Conservation (phyloP, 2,329 filamentous ascomycete genomes). For the Xylaria sp. region DNA sequence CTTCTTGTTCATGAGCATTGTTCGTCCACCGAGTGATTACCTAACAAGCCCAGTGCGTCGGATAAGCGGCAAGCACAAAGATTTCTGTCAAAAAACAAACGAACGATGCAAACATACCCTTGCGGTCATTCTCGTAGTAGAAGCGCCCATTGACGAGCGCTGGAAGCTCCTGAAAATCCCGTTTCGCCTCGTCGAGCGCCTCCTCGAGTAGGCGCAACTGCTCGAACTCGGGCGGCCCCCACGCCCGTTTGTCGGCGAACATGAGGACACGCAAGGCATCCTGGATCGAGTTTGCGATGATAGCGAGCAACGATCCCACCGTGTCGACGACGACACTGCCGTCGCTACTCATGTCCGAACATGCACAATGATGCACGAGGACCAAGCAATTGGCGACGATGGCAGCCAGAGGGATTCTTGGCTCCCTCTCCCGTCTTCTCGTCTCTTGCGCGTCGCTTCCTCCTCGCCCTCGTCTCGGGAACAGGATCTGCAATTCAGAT, state of each 20-base stretch:
- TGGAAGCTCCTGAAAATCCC: constrained; percentile 68
- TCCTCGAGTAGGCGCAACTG: constrained; percentile 65
- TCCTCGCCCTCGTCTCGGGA: constrained; percentile 17
- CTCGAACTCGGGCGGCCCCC: constrained; percentile 69
- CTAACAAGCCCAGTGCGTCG: background rate
- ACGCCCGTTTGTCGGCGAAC: constrained; percentile 67
- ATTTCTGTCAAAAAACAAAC: background rate
- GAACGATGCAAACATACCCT: constrained; percentile 54
- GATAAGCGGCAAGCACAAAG: constrained; percentile 3
- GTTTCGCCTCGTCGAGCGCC: constrained; percentile 67
- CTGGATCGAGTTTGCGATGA: constrained; percentile 64
- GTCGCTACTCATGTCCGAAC: constrained; percentile 51
- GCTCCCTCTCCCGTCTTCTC: background rate
- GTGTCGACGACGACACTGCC: constrained; percentile 53
- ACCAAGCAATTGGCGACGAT: constrained; percentile 20
- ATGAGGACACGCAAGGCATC: constrained; percentile 64
- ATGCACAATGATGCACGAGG: constrained; percentile 27
- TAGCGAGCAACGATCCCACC: constrained; percentile 67
- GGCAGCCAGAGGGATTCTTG: constrained; percentile 11
- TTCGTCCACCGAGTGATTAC: background rate
- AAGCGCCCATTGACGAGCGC: constrained; percentile 65
- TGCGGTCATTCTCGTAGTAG: constrained; percentile 68
- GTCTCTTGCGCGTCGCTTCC: constrained; percentile 12
- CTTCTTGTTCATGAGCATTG: background rate
- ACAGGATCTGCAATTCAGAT: background rate